These are phyloP conservation scores for Coleophoma crateriformis DNA, from an alignment of 2,329 filamentous ascomycete species.

Conservation along the genomic window DNA sequence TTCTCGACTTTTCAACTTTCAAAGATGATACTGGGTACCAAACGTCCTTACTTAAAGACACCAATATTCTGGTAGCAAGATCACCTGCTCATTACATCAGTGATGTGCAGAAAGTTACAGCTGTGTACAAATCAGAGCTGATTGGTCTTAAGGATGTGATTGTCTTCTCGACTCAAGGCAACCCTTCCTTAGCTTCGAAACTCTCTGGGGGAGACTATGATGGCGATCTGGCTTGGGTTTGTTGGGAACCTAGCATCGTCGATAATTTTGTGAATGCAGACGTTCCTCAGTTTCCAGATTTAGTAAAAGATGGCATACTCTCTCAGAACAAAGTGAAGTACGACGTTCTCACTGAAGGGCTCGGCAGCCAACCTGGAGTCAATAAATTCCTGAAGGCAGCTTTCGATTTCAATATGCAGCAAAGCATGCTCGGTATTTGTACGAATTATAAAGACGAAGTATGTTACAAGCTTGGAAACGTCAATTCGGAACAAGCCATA, in stretches of 20 bases:
- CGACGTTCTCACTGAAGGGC: slow-evolving; percentile 8
- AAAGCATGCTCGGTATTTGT: slow-evolving; percentile 54
- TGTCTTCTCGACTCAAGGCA: slow-evolving; percentile 64
- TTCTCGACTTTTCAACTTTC: slow-evolving; percentile 62
- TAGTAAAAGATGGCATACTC: slow-evolving; percentile 44
- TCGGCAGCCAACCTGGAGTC: slow-evolving; percentile 3
- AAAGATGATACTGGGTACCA: slow-evolving; percentile 46
- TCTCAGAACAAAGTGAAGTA: slow-evolving; percentile 38
- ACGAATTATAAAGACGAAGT: slow-evolving; percentile 60
- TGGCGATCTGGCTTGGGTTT: slow-evolving; percentile 73
- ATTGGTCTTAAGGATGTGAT: slow-evolving; percentile 71
- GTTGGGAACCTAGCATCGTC: slow-evolving; percentile 65
- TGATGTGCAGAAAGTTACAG: slow-evolving; percentile 66
- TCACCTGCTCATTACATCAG: slow-evolving; percentile 64
- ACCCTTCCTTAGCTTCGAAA: slow-evolving; percentile 59
- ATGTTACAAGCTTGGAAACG: slow-evolving; percentile 52
- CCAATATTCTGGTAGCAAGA: slow-evolving; percentile 61
- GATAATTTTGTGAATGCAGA: slow-evolving; percentile 59
- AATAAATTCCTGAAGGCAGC: slow-evolving; percentile 43
- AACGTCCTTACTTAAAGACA: slow-evolving; percentile 47
- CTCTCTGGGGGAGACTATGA: slow-evolving; percentile 79
- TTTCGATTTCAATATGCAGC: slow-evolving; percentile 52
- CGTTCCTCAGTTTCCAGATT: slow-evolving; percentile 36
- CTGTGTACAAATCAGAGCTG: slow-evolving; percentile 52
- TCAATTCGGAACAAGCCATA: slow-evolving; percentile 38